Percentiles rank a stretch among this genome's conserved stretches.
Conservation (phyloP, 805 yeast species). For the Myxozyma vanderwaltii region DNA sequence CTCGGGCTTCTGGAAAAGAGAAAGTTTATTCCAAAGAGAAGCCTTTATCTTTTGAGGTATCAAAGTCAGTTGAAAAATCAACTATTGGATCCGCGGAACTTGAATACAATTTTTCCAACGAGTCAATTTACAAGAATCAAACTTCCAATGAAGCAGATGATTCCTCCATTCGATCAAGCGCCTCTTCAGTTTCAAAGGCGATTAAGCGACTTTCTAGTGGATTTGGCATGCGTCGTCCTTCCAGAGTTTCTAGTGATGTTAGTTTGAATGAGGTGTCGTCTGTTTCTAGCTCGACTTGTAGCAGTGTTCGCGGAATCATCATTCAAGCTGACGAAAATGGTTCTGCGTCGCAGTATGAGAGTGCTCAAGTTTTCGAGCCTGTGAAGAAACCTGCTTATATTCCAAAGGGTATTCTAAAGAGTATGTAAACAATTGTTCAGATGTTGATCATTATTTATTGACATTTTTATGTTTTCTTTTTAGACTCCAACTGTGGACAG, state of each 20-base stretch:
- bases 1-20: background rate
- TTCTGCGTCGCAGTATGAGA: background rate
- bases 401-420: slow-evolving; percentile 24
- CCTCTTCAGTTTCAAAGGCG: slow-evolving; percentile 28
- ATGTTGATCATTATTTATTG: too few species aligned
- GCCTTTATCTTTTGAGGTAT: too few species aligned
- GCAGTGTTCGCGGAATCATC: background rate
- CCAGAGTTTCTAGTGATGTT: background rate
- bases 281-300: background rate
- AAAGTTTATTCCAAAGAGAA: too few species aligned
- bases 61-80: too few species aligned
- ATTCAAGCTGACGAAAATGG: slow-evolving; percentile 5
- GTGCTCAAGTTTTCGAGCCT: slow-evolving; percentile 5
- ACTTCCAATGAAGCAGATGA: slow-evolving; percentile 9
- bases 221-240: slow-evolving; percentile 1
- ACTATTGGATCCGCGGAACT: slow-evolving; percentile 10
- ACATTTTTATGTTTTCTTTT: too few species aligned
- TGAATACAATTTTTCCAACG: slow-evolving; percentile 17
- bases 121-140: background rate
- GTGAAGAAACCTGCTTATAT: slow-evolving; percentile 4
- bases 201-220: slow-evolving; percentile 11
- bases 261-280: slow-evolving; percentile 6
- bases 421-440: too few species aligned
- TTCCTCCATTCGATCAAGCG: slow-evolving; percentile 23
- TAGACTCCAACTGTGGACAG: slow-evolving; percentile 11